A percentile compares a stretch with the other conserved stretches of the same genome.
phyloP scores from a whole-genome alignment of 768 basidiomycete genomes.

The Calocybe cyanea region DNA sequence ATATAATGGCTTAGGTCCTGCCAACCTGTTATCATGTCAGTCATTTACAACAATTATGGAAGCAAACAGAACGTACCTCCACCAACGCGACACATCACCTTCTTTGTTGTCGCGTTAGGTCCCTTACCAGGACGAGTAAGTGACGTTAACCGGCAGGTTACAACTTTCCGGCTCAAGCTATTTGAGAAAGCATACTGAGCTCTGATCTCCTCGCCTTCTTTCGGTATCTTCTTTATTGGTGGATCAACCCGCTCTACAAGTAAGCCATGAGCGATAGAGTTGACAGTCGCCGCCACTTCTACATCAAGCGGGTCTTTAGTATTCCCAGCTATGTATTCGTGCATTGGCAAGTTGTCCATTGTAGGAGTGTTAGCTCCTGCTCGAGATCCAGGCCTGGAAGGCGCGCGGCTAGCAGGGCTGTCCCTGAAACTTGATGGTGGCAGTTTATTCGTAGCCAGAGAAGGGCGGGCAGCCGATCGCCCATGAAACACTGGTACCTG shows the following conservation, averaged over 20 bases:
- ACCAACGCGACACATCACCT: conserved; percentile 89
- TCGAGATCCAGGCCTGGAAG: conserved; percentile 67
- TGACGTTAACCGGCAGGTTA: conserved; percentile 79
- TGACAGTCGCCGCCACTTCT: conserved; percentile 73
- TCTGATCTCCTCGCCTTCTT: conserved; percentile 73
- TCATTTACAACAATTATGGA: background rate
- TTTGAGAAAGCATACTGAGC: conserved; percentile 85
- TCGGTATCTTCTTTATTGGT: conserved; percentile 58
- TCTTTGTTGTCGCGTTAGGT: conserved; percentile 60
- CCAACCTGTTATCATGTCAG: conserved; percentile 50
- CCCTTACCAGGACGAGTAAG: conserved; percentile 57
- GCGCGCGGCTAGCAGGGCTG: conserved; percentile 45
- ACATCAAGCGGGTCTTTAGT: conserved; percentile 76
- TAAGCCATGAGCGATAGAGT: conserved; percentile 74
- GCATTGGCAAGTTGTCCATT: conserved; percentile 47
- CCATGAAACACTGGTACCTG: conserved; percentile 54
- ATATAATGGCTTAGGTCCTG: conserved; percentile 77
- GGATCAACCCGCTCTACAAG: conserved; percentile 79
- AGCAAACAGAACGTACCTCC: conserved; percentile 52
- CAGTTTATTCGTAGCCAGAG: conserved; percentile 31
- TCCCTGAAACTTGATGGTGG: conserved; percentile 82
- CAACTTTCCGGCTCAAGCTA: conserved; percentile 64
- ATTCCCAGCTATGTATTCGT: conserved; percentile 65
- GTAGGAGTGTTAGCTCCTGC: conserved; percentile 61
- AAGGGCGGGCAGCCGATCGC: conserved; percentile 35